Base-by-base conservation (phyloP, 768 basidiomycete genomes). In the Kwoniella pini region DNA sequence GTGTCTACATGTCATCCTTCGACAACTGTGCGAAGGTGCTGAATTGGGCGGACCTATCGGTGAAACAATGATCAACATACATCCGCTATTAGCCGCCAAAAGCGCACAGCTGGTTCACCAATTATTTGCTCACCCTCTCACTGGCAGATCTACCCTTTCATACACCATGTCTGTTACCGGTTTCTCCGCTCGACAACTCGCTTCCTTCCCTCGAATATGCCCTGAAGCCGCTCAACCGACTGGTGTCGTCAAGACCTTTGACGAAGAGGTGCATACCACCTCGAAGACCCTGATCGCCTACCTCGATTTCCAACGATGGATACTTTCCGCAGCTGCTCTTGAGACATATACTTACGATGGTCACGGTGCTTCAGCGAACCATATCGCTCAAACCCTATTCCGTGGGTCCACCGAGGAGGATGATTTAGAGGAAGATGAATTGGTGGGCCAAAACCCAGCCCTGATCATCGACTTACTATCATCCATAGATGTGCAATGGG, bases 111-210 rank as follows among this genome's bases (percentile, higher is more conserved):
- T 96, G 49, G 80, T 97, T 19, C 83, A 89, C 73, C 89, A 95
- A 60, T 84, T 98, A 0, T 95, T 90, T 79, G 83, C 86, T n/a
- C 91, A 97, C 70, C 84, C 88, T 9, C 82, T 85, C 39, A 95
- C 93, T 0, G 89, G 89, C 0, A 86, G 87, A 33, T 85, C 87
- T 56, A 87, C 86, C 4, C 87, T 89, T 79, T 85, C 91, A 0
- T 96, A 95, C 72, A 83, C 96, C 31, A 87, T 90, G 33, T 90
- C 89, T 1, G 82, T 87, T 9, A 89, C 95, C 76, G 87, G 93
- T 70, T 97, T 93, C 80, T 92, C 93, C 70, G 85, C 85, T 2
- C 84, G 89, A 1, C 93, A 96, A 71, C 83, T 95, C n/a, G 87
- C 22, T 81, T 57, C 58, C 22, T 54, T 74, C 13, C 72, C 72